Evolutionary conservation across 306 rosid genomes (phyloP).

Genomic region (Citrullus amarus): DNA sequence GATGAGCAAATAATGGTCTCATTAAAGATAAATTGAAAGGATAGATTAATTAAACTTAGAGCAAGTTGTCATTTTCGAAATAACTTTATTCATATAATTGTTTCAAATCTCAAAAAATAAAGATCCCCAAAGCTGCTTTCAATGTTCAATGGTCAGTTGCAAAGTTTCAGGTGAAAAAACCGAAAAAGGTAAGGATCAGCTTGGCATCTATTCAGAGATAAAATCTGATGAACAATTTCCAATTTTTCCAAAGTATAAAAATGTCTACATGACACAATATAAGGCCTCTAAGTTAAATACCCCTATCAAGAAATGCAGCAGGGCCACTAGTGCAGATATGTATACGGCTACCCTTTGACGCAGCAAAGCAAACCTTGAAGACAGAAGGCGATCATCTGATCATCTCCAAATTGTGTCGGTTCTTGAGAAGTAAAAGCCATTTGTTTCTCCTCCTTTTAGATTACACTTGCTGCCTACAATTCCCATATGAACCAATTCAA

Average conservation of each 20-base stretch:
- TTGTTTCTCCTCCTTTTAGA: not conserved
- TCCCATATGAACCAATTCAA: not conserved
- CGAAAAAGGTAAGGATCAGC: not conserved
- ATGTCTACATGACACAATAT: slow-evolving; percentile 1
- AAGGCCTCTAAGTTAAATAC: slow-evolving; percentile 8
- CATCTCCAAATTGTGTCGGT: not conserved
- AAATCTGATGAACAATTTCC: not conserved
- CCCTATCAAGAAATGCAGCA: slow-evolving; percentile 7
- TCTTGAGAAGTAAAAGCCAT: not conserved
- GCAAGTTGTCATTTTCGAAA: not conserved
- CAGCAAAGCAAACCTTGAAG: not conserved
- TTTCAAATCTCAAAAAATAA: not conserved
- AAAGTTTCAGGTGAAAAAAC: not conserved
- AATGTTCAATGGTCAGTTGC: not conserved
- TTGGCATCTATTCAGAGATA: not conserved
- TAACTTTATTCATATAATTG: not conserved
- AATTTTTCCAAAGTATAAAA: not conserved
- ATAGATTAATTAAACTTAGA: not conserved
- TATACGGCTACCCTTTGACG: not conserved
- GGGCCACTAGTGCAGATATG: not conserved
- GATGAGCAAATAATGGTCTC: not conserved
- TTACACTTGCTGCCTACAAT: not conserved
- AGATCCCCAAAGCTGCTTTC: not conserved
- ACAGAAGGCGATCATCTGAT: not conserved
- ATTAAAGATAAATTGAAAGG: not conserved